Evolutionary conservation across 306 rosid species (phyloP).

Genomic region (Rosa lucieae): DNA sequence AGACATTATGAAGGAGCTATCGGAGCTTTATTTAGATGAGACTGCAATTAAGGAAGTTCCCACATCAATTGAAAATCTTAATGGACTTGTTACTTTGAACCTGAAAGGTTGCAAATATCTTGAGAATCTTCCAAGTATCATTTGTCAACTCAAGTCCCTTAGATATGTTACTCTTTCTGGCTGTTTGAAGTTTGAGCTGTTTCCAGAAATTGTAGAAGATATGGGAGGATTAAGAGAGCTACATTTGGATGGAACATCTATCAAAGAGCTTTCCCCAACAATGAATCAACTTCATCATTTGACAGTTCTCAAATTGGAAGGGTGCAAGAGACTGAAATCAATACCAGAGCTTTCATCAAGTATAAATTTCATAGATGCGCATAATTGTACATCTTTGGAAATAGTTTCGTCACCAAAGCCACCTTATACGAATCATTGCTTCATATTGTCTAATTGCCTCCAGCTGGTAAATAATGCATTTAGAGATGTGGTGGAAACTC

Average conservation of each 20-base stretch:
- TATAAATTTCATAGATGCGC: not conserved
- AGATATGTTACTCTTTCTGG: not conserved
- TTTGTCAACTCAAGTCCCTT: too few relatives aligned
- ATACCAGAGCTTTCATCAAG: not conserved
- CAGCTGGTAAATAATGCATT: not conserved
- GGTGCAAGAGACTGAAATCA: not conserved
- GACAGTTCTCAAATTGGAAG: not conserved
- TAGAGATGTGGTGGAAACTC: not conserved
- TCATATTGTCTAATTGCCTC: not conserved
- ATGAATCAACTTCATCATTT: not conserved
- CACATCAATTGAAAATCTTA: not conserved
- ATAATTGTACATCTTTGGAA: not conserved
- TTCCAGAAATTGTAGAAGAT: not conserved
- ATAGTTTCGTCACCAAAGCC: not conserved
- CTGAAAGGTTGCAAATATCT: too few relatives aligned
- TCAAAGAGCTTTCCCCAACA: not conserved
- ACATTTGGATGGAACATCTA: too few relatives aligned
- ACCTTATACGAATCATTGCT: not conserved
- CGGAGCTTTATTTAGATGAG: not conserved
- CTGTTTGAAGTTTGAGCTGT: not conserved
- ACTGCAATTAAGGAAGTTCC: not conserved
- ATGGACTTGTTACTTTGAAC: not conserved
- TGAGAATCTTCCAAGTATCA: too few relatives aligned
- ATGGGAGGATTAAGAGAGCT: too few relatives aligned
- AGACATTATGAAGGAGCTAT: not conserved